Evolutionary conservation across 2,329 filamentous ascomycete genomes (phyloP), one percentile per base, ranked within the genome.

Genomic region (Phyllosticta capitalensis): DNA sequence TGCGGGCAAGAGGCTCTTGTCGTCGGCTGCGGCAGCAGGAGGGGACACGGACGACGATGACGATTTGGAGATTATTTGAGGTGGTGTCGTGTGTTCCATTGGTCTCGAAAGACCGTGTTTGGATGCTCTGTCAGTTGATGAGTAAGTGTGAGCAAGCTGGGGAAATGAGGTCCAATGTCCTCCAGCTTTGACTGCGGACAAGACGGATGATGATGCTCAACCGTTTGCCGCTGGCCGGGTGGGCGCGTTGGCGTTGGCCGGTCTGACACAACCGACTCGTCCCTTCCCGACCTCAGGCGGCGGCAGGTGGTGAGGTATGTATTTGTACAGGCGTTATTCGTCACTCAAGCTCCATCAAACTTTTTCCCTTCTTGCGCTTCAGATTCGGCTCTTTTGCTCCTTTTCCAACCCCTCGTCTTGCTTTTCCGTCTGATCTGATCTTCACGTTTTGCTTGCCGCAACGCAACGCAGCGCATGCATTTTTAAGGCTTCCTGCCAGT

Each of bases 1-100:
- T 51, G 69, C 72, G 38, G 56, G 28, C 20, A 60, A 49, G 5
- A 55, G 33, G n/a, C 9, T 30, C 4, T 21, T 56, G 17, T 57
- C 52, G 12, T 55, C 61, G 54, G 30, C 30, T 38, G 30, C 30
- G 30, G 9, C 30, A 7, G 38, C 38, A 45, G 38, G 38, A 45
- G n/a, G n/a, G n/a, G 72, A 75, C 50, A 72, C 74, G 14, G 74
- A 76, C 54, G 76, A 78, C 52, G 76, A 78, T 65, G 72, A 74
- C 64, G 76, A 76, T 60, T 68, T 79, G 71, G 77, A 79, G 64
- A 75, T 79, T 67, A 70, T 79, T 65, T 77, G 55, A 53, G 19
- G 6, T 21, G 24, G 3, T 22, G n/a, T n/a, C 17, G 20, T 17
- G 38, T 21, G 50, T n/a, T 45, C 14, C 5, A n/a, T 45, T 45